Conservation (phyloP, 345 rosid genomes). For the Lumnitzera littorea region DNA sequence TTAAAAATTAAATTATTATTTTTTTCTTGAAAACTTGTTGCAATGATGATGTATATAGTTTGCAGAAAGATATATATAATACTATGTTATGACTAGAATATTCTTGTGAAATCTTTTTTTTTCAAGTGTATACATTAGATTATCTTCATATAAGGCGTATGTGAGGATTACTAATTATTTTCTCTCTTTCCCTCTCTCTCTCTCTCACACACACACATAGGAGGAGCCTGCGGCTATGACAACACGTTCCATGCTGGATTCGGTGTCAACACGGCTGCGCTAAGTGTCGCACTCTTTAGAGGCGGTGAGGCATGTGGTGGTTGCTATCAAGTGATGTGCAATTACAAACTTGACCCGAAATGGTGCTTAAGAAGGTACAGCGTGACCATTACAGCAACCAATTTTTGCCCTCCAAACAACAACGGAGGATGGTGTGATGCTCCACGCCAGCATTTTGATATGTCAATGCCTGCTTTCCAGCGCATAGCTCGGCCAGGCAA, state of each 20-base stretch:
- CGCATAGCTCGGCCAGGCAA: conserved; percentile 61
- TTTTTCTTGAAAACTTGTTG: too few relatives aligned
- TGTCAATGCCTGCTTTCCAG: conserved; percentile 70
- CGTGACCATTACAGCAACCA: conserved; percentile 69
- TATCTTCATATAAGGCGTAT: too few relatives aligned
- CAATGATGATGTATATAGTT: too few relatives aligned
- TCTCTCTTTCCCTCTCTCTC: too few relatives aligned
- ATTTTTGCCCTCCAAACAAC: conserved; percentile 75
- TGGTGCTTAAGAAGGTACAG: conserved; percentile 59
- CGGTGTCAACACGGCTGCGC: conserved; percentile 58
- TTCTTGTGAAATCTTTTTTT: too few relatives aligned
- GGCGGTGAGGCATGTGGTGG: conserved; percentile 72
- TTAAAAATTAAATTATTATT: too few relatives aligned
- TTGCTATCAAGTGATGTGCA: conserved; percentile 62
- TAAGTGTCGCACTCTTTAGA: conserved; percentile 54
- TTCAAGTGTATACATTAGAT: too few relatives aligned
- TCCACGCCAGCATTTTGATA: conserved; percentile 66
- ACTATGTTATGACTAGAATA: background rate
- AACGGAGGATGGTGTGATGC: conserved; percentile 79
- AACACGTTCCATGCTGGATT: conserved; percentile 72
- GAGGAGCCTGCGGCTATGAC: conserved; percentile 89
- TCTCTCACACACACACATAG: conserved; percentile 15
- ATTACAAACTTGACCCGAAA: conserved; percentile 52
- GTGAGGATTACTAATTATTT: too few relatives aligned
- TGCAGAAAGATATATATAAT: background rate